phyloP scores from a whole-genome alignment of 2,329 filamentous ascomycete genomes.

The Colletotrichum spaethianum region DNA sequence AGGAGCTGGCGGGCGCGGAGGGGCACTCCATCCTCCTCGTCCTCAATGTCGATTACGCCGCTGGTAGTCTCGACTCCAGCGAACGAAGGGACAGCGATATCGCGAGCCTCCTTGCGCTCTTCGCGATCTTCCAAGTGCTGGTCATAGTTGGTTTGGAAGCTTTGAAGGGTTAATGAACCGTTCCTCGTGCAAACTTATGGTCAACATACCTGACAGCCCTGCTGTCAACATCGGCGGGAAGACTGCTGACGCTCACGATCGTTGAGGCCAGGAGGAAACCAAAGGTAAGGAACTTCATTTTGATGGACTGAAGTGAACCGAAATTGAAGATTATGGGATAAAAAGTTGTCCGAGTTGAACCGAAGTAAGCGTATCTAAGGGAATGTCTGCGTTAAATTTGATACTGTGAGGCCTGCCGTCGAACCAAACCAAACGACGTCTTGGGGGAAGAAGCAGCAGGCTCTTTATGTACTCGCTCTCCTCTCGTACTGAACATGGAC shows the following conservation, averaged over 20 bases:
- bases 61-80: constrained; percentile 32
- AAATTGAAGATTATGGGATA: constrained; percentile 9
- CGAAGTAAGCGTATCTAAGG: constrained; percentile 12
- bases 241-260: constrained; percentile 41
- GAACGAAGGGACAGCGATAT: constrained; percentile 33
- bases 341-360: constrained; percentile 11
- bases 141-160: constrained; percentile 23
- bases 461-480: constrained; percentile 30
- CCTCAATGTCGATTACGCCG: constrained; percentile 28
- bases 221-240: constrained; percentile 36
- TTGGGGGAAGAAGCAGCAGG: not conserved
- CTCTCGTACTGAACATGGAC: constrained; percentile 15
- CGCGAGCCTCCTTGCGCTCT: constrained; percentile 31
- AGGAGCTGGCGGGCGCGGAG: constrained; percentile 30
- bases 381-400: constrained; percentile 36
- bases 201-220: constrained; percentile 36
- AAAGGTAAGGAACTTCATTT: constrained; percentile 38
- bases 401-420: constrained; percentile 36
- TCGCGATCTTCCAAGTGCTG: constrained; percentile 33
- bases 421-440: not conserved
- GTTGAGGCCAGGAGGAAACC: constrained; percentile 35
- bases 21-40: constrained; percentile 24
- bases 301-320: constrained; percentile 37
- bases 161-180: not conserved
- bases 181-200: no score